Percentiles rank a stretch among this genome's conserved stretches.
phyloP scores from a whole-genome alignment of 1,284 basidiomycete species.

The Xanthoconium separans region DNA sequence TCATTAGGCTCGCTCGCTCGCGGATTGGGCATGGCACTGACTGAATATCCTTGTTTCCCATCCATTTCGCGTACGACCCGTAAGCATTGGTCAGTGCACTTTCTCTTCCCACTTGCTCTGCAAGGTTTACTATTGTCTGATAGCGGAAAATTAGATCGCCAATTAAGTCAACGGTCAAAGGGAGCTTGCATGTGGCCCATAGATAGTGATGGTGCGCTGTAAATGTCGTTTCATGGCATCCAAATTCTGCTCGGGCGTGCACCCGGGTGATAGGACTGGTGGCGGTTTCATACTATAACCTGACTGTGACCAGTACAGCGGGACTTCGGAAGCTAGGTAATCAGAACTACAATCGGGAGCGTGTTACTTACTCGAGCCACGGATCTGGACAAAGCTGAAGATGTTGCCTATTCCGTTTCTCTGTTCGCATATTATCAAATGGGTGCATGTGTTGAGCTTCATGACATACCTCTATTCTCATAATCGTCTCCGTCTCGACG shows the following conservation, averaged over 20 bases:
- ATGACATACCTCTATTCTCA: constrained; percentile 66
- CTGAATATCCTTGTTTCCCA: constrained; percentile 64
- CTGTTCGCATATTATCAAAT: constrained; percentile 36
- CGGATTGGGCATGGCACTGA: constrained; percentile 34
- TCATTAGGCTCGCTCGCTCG: background rate
- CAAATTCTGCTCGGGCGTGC: constrained; percentile 72
- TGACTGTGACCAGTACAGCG: constrained; percentile 87
- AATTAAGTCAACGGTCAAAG: constrained; percentile 1
- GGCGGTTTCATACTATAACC: constrained; percentile 86
- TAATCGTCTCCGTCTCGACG: constrained; percentile 91
- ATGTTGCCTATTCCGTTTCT: constrained; percentile 71
- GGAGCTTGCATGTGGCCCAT: constrained; percentile 72
- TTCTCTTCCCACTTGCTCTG: constrained; percentile 91
- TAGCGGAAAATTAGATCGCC: constrained; percentile 7
- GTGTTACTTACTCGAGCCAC: constrained; percentile 75
- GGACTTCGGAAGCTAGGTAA: constrained; percentile 50
- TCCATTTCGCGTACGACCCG: constrained; percentile 61
- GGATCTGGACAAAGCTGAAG: constrained; percentile 85
- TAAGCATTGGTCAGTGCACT: constrained; percentile 79
- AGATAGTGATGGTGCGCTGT: constrained; percentile 60
- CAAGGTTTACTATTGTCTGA: constrained; percentile 84
- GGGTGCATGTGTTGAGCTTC: background rate
- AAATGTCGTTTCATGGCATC: constrained; percentile 78
- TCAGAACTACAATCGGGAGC: background rate
- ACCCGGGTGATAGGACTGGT: constrained; percentile 71